phyloP scores from a whole-genome alignment of 2,329 filamentous ascomycete species.

The Colletotrichum brevisporum region DNA sequence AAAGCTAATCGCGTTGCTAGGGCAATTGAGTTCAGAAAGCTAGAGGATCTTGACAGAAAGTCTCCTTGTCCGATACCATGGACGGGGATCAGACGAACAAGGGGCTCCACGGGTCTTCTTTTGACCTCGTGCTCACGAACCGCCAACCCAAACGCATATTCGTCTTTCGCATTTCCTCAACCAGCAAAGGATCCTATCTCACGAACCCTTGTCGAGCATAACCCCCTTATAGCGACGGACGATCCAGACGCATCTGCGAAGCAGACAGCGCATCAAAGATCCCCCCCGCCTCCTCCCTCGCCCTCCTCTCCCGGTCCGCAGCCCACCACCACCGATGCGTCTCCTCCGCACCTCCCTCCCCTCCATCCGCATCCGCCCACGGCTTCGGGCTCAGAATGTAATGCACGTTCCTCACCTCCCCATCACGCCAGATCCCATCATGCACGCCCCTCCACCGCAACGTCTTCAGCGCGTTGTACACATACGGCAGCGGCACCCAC shows the following conservation, averaged over 20 bases:
- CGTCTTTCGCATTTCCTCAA: too few species aligned
- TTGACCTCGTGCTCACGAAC: too few species aligned
- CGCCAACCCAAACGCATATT: too few species aligned
- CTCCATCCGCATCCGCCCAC: constrained; percentile 66
- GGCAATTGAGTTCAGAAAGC: background rate
- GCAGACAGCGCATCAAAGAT: constrained; percentile 53
- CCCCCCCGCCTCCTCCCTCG: constrained; percentile 55
- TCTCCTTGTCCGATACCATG: too few species aligned
- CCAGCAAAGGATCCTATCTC: too few species aligned
- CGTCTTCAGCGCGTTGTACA: constrained; percentile 76
- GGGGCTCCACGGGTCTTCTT: too few species aligned
- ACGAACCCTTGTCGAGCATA: too few species aligned
- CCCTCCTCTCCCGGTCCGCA: constrained; percentile 60
- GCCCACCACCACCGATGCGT: constrained; percentile 72
- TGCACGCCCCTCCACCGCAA: constrained; percentile 69
- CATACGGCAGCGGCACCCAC: constrained; percentile 72
- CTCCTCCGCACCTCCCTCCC: constrained; percentile 60
- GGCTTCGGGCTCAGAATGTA: constrained; percentile 74
- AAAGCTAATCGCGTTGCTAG: background rate
- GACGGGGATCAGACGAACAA: too few species aligned
- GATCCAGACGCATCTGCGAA: background rate
- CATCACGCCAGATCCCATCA: constrained; percentile 69
- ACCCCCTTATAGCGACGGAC: too few species aligned
- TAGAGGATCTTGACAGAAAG: background rate
- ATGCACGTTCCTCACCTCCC: constrained; percentile 72